phyloP scores from a whole-genome alignment of 331 rosid species.

The Acacia concinna region DNA sequence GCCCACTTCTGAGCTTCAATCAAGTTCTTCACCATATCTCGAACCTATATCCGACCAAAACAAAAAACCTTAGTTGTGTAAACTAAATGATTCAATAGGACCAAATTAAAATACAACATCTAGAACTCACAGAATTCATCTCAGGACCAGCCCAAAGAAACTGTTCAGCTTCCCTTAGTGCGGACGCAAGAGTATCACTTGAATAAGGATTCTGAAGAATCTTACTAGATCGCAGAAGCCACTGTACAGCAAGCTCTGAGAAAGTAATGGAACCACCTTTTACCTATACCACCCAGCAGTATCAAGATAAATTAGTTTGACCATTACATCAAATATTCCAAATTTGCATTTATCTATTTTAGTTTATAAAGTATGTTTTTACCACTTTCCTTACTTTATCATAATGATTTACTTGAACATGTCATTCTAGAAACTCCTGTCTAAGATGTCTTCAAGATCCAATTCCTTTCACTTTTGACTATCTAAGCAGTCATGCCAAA shows the following conservation, averaged over 20 bases:
- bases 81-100: background rate
- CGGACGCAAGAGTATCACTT: conserved; percentile 54
- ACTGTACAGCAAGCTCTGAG: conserved; percentile 67
- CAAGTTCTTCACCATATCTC: conserved; percentile 65
- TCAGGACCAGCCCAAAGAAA: conserved; percentile 98
- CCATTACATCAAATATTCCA: background rate
- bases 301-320: conserved; percentile 22
- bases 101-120: conserved; percentile 27
- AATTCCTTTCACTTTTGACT: background rate
- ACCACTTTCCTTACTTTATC: background rate
- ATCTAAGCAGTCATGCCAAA: background rate
- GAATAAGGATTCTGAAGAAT: conserved; percentile 59
- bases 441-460: background rate
- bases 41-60: conserved; percentile 58
- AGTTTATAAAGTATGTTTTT: background rate
- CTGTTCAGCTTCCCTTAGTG: conserved; percentile 82
- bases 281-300: conserved; percentile 33
- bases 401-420: background rate
- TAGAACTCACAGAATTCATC: conserved; percentile 78
- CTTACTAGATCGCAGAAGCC: conserved; percentile 62
- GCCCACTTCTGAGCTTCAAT: conserved; percentile 75
- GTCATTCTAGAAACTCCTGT: background rate
- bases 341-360: background rate
- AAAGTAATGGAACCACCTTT: conserved; percentile 5
- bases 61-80: conserved; percentile 2